Percentiles rank a stretch among this genome's conserved stretches.
Evolutionary conservation across 2,329 filamentous ascomycete species (phyloP).

Genomic region (Cladorrhinum sp.): DNA sequence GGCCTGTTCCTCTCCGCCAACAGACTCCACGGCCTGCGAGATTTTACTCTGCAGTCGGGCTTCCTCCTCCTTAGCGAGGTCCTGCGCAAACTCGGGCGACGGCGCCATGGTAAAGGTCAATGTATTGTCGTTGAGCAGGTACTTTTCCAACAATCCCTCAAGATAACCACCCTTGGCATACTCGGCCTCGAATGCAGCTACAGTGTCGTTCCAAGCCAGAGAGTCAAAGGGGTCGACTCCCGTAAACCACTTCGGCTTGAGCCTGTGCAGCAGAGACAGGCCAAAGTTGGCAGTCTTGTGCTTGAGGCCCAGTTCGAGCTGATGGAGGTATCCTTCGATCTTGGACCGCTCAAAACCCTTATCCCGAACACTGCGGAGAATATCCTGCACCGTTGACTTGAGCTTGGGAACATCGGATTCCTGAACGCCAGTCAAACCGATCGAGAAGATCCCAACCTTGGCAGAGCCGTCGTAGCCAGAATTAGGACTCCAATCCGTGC

Average conservation of each 20-base stretch:
- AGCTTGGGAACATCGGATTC: slow-evolving; percentile 75
- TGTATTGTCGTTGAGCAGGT: slow-evolving; percentile 80
- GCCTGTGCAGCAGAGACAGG: slow-evolving; percentile 80
- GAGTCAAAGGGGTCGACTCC: slow-evolving; percentile 89
- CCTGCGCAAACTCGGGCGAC: slow-evolving; percentile 68
- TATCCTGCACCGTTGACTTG: slow-evolving; percentile 68
- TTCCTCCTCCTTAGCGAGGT: slow-evolving; percentile 74
- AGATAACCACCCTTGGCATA: slow-evolving; percentile 77
- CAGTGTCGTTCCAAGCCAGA: slow-evolving; percentile 86
- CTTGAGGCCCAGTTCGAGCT: slow-evolving; percentile 87
- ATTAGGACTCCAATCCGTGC: slow-evolving; percentile 92
- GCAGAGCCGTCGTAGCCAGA: slow-evolving; percentile 83
- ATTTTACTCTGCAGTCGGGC: slow-evolving; percentile 73
- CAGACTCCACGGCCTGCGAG: slow-evolving; percentile 61
- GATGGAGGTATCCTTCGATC: slow-evolving; percentile 89
- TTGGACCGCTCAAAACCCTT: slow-evolving; percentile 87
- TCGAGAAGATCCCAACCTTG: slow-evolving; percentile 77
- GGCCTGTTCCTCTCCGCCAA: slow-evolving; percentile 69
- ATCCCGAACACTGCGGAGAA: slow-evolving; percentile 65
- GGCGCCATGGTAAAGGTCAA: slow-evolving; percentile 94
- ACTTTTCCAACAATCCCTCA: slow-evolving; percentile 82
- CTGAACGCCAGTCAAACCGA: slow-evolving; percentile 87
- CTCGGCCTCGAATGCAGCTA: slow-evolving; percentile 74
- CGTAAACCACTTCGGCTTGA: slow-evolving; percentile 93
- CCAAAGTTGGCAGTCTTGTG: slow-evolving; percentile 97